Evolutionary conservation across 2,329 filamentous ascomycete species (phyloP), one percentile per base, ranked within the genome.

Genomic region (Rhynchosporium agropyri): DNA sequence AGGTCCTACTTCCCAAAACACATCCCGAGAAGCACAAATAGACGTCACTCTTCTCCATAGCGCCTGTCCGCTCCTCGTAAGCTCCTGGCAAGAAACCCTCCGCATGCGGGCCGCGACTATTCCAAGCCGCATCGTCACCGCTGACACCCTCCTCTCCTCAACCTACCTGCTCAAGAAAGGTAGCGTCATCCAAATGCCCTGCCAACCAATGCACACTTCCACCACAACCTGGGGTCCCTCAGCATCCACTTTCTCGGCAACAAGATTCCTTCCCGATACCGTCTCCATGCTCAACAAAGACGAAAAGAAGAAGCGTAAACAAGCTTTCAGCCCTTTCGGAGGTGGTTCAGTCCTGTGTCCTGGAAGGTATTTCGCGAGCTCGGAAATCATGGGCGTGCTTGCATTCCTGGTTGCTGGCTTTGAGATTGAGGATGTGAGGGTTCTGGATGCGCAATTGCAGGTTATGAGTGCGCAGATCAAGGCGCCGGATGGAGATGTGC

Each of bases 31-130:
- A 51, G 67, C 63, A 10, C 71, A 68, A 1, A 70, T 83, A 13
- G 72, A 79, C 15, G 73, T 78, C 53, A 68, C 69, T 0, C 63
- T 65, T 1, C 71, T 81, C 2, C 73, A 76, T 13, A 68, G 73
- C 1, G 62, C 70, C 6, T 77, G 77, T 49, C 79, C 79, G 0
- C 68, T 81, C 6, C 70, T 83, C 9, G 71, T 78, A 6, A 78
- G 78, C 49, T 74, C 74, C 40, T 80, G 77, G 67, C 75, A 77
- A 28, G 81, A 83, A 66, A 75, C 75, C 0, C 70, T 81, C 61
- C 77, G 81, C 3, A 60, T 80, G 5, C 69, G 64, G 10, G 76
- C 77, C 33, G 74, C 75, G 3, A 69, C 74, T 9, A 66, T 76
- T 15, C 74, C 75, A 8, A 76, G 71, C 42, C 77, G 80, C 13